Evolutionary conservation across 495 filamentous ascomycete genomes (phyloP).

Genomic region (Aspergillus ostianus): DNA sequence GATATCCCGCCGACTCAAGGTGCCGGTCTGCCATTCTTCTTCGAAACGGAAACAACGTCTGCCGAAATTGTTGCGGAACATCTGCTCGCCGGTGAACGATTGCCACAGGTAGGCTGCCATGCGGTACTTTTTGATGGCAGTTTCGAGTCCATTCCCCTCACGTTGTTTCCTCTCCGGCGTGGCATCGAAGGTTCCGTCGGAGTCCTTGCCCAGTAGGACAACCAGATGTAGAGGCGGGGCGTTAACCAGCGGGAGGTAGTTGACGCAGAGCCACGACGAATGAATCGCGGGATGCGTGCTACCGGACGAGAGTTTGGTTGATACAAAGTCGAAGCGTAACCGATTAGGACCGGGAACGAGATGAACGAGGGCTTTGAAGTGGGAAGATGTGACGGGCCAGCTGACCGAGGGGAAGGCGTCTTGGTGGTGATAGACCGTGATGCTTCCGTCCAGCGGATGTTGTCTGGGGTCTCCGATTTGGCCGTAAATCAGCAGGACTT

Average conservation of each 20-base stretch:
- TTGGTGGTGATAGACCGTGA: conserved; percentile 79
- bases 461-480: conserved; percentile 71
- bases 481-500: conserved; percentile 76
- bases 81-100: conserved; percentile 91
- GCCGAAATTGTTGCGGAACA: conserved; percentile 82
- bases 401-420: conserved; percentile 75
- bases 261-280: conserved; percentile 73
- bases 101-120: conserved; percentile 96
- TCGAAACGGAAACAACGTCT: conserved; percentile 84
- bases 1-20: conserved; percentile 67
- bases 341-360: conserved; percentile 85
- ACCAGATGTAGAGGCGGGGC: conserved; percentile 81
- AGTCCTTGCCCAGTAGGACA: conserved; percentile 82
- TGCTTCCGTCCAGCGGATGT: conserved; percentile 70
- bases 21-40: conserved; percentile 86
- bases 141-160: conserved; percentile 78
- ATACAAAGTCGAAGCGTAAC: conserved; percentile 80
- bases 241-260: conserved; percentile 76
- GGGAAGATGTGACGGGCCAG: conserved; percentile 83
- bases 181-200: conserved; percentile 81
- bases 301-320: conserved; percentile 71
- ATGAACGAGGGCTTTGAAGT: conserved; percentile 87
- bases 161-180: conserved; percentile 68
- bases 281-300: conserved; percentile 68
- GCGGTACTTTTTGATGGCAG: conserved; percentile 79